Evolutionary conservation across 129 eudicot genomes (phyloP), one percentile per base, ranked within the genome.

Genomic region (Pulicaria dysenterica): DNA sequence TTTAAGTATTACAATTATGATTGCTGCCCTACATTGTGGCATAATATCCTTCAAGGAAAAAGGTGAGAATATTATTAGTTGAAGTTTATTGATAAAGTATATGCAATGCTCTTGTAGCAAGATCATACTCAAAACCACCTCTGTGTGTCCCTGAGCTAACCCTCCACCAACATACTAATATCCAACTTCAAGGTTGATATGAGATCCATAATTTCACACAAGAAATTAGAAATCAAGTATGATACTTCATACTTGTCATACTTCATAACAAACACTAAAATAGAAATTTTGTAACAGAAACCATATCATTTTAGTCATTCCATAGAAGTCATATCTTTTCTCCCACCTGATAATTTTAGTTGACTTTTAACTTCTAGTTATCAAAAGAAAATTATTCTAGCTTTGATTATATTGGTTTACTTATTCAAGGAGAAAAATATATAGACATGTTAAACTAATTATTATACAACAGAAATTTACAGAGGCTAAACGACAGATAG

Each of bases 291-390:
- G 19, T 13, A 36, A 60, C 51, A 41, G 14, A 24, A 24, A 24
- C 14, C 51, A 7, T 41, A 43, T 63, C 69, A 42, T 24, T 58
- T 34, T 54, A 54, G 2, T 54, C 16, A 54, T 31, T 16, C 40
- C 56, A 11, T 45, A 45, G 6, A 46, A 65, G 9, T 69, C 73
- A 51, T 69, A 69, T 68, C 13, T n/a, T 5, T 53, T 54, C 31
- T 24, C 31, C 51, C 50, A 12, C 42, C 37, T 55, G 31, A 55
- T 37, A 41, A 70, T 8, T 19, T 59, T 45, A 4, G 45, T 43
- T 16, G 70, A 64, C 55, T 24, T 42, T 64, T 44, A 45, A 44
- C 41, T 64, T 64, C 19, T 42, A 44, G 14, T 12, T 50, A 64
- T 64, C 54, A 19, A 44, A 44, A 42, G 45, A 59, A 5, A 59